Evolutionary conservation across 2,329 filamentous ascomycete species (phyloP), one percentile per base, ranked within the genome.

Genomic region (Cryphonectria radicalis): DNA sequence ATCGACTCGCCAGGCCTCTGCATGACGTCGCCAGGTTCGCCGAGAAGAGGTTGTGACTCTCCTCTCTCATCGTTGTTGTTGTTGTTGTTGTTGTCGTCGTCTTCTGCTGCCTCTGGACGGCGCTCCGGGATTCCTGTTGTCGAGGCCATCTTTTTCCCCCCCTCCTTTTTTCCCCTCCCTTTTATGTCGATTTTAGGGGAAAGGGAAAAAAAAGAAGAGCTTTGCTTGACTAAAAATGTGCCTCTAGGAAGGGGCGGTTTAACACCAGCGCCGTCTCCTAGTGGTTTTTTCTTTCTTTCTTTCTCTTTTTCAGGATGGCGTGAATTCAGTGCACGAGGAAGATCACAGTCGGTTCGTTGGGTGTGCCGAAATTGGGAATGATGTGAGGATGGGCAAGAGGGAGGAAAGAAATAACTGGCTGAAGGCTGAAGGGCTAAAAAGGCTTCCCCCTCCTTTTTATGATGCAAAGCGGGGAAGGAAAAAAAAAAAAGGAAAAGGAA

Each of bases 21-120:
- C 65, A 89, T 88, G 13, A 89, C 93, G 82, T 95, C 93, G 63
- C 93, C 93, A 60, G 90, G 86, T 66, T 86, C 84, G 68, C 91
- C 92, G 43, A 95, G 84, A 68, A 95, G 83, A 74, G 92, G 93
- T 77, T 93, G 90, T 67, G 91, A 86, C 77, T 93, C 91, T 59
- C 72, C 78, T 68, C 76, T 72, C 74, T 78, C 78, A 69, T 65
- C 79, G 76, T 68, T 14, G 42, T 46, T 14, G 42, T 46, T 6
- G 42, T 3, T 32, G 28, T 32, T 3, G 28, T n/a, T n/a, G n/a
- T n/a, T n/a, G n/a, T n/a, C n/a, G n/a, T n/a, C 46, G 46, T 22
- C 46, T n/a, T 19, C 43, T 46, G 43, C 75, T 71, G 79, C 78
- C 70, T 82, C 79, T 66, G 82, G 81, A 73, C 82, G 81, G 59